Evolutionary conservation across 305 asterid species (phyloP), one percentile per base, ranked within the genome.

Genomic region (Fraxinus xanthoxyloides): DNA sequence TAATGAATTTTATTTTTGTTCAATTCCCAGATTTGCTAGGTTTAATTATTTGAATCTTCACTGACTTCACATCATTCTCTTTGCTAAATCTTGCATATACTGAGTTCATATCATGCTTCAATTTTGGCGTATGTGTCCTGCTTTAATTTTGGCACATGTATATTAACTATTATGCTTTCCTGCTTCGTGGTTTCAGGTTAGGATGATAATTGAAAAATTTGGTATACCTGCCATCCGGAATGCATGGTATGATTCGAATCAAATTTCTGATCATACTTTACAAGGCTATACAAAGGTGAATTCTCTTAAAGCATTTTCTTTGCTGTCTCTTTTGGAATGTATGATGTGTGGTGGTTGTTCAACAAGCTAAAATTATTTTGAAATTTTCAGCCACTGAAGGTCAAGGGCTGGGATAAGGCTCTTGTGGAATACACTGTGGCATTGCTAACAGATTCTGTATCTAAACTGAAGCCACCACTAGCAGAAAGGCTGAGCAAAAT

Each of bases 381-480:
- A 26, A 23, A 69, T 77, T 70, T 88, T 83, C 92, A 96, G 99
- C 97, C 98, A 7, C 80, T 96, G 84, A 92, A 87, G 87, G 90
- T 92, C 77, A 96, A 94, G 87, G 98, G 92, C 85, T 96, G 98
- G 99, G 99, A 96, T 83, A 89, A 70, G 84, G 99, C 98, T 78
- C 91, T 96, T 48, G 93, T 81, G 75, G 99, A 96, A 80, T 90
- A 84, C 91, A 90, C 97, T 4, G 81, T 92, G 61, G 95, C 98
- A 6, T 78, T 92, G 97, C 88, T 96, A 34, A 86, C 98, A 54
- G 97, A 90, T 85, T 77, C 94, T 23, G 72, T 88, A n/a, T 88
- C 97, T 81, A 82, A 85, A 76, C 75, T 85, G 80, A 92, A 94
- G 82, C 90, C 85, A 43, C 93, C 97, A 35, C 76, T 90, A 48